phyloP scores from a whole-genome alignment of 164 flowering plant genomes.

The Protea cynaroides region DNA sequence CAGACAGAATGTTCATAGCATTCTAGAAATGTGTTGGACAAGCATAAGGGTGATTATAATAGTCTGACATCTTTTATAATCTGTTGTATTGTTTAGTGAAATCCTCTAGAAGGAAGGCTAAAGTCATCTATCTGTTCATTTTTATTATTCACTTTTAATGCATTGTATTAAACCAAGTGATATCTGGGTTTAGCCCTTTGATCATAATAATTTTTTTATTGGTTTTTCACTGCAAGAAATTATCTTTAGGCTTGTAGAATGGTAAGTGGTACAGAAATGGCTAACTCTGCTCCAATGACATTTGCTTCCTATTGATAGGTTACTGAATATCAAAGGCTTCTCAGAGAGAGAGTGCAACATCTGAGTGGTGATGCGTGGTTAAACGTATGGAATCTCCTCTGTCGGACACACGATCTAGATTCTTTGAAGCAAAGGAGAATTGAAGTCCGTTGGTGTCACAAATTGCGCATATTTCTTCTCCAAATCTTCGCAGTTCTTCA shows the following conservation, averaged over 20 bases:
- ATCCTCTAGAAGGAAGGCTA: not conserved
- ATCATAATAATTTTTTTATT: not conserved
- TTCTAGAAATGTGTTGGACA: not conserved
- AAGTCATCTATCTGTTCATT: not conserved
- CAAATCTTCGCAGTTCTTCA: conserved; percentile 7
- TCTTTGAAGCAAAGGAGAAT: conserved; percentile 57
- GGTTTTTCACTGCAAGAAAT: not conserved
- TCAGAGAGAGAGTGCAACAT: conserved; percentile 83
- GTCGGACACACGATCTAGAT: conserved; percentile 59
- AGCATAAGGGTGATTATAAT: not conserved
- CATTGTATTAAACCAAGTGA: too few species aligned
- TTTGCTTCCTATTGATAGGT: conserved; percentile 42
- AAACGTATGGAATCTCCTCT: conserved; percentile 83
- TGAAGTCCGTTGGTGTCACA: conserved; percentile 47
- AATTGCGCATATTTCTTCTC: conserved; percentile 30
- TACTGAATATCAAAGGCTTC: conserved; percentile 71
- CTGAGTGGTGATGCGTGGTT: conserved; percentile 89
- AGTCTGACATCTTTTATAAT: not conserved
- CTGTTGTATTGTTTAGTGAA: not conserved
- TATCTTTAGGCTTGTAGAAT: not conserved
- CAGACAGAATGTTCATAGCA: not conserved
- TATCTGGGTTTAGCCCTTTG: too few species aligned
- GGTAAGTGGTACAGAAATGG: not conserved
- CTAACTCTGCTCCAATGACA: not conserved
- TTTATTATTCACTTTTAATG: not conserved